Percentiles rank a stretch among this genome's conserved stretches.
Evolutionary conservation across 805 yeast species (phyloP).

Genomic region (Suhomyces sp.): DNA sequence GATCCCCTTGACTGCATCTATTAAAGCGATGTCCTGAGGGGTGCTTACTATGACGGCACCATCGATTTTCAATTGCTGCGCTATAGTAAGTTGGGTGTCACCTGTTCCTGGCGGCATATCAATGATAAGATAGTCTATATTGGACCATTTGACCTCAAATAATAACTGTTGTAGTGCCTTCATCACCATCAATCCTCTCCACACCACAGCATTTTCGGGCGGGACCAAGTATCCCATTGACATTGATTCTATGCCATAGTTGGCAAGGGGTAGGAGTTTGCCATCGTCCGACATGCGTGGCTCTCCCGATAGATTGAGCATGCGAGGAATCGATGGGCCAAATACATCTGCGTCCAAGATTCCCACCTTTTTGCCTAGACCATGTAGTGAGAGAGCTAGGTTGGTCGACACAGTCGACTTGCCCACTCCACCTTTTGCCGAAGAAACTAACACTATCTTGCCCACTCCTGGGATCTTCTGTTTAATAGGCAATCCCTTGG

Average conservation of each 20-base stretch:
- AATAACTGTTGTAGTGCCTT: constrained; percentile 82
- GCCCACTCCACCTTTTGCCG: constrained; percentile 83
- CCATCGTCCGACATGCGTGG: constrained; percentile 56
- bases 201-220: constrained; percentile 68
- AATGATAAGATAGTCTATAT: constrained; percentile 63
- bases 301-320: constrained; percentile 67
- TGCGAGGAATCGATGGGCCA: constrained; percentile 79
- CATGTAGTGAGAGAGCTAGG: constrained; percentile 58
- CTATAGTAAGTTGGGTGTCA: constrained; percentile 78
- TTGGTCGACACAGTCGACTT: constrained; percentile 74
- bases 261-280: constrained; percentile 60
- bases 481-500: constrained; percentile 54
- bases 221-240: constrained; percentile 80
- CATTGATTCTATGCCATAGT: constrained; percentile 80
- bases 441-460: constrained; percentile 61
- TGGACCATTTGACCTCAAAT: constrained; percentile 76
- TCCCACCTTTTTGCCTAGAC: constrained; percentile 57
- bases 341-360: constrained; percentile 77
- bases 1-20: constrained; percentile 78
- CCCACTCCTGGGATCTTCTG: constrained; percentile 58
- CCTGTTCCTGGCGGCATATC: constrained; percentile 95
- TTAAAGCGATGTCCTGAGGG: constrained; percentile 79
- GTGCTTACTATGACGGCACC: constrained; percentile 84
- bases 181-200: constrained; percentile 87
- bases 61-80: constrained; percentile 70